Evolutionary conservation across 139 green algal species (phyloP), one percentile per base, ranked within the genome.

Genomic region (Chlamydomonas sp.): DNA sequence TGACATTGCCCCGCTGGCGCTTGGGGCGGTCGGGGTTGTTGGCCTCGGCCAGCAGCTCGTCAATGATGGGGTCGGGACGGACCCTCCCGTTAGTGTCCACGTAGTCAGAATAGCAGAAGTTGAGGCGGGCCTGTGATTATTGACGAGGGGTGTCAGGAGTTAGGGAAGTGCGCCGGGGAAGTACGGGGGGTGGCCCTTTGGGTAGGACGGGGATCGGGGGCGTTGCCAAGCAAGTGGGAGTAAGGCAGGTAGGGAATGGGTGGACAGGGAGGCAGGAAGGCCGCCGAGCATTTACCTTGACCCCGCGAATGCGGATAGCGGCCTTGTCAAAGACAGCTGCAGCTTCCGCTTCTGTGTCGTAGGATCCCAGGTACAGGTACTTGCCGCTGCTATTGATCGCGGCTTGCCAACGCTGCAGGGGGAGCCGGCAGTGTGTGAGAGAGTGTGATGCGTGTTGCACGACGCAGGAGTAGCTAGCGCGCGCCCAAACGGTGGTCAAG

Each of bases 331-430:
- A 94, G 15, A 90, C 81, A 8, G 73, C 60, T 18, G 90, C 91
- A 0, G 91, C 91, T n/a, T 94, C 91, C 5, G 85, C 85, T 74
- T 95, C 89, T 15, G 80, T 90, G 64, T 87, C 85, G 71, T 93
- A 95, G 18, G 83, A 92, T 31, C 93, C 93, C 4, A 96, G 90
- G 85, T 96, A 96, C 14, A 96, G 83, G 83, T 96, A 96, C 73
- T 94, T 94, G 80, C 93, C 93, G 60, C 78, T 79, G 57, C 80
- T 91, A 79, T 96, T 96, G 84, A 96, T 96, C 59, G 93, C 93
- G 0, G 93, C 92, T 66, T 95, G 93, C 93, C 93, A 95, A 16
- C 92, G 90, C 86, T 92, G 71, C 15, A 49, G 3, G 74, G 5
- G 3, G 73, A 59, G 31, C 31, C 31, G 31, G 31, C 31, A 0